Conservation (phyloP, 2,329 filamentous ascomycete species). For the Trematosphaeria pertusa region DNA sequence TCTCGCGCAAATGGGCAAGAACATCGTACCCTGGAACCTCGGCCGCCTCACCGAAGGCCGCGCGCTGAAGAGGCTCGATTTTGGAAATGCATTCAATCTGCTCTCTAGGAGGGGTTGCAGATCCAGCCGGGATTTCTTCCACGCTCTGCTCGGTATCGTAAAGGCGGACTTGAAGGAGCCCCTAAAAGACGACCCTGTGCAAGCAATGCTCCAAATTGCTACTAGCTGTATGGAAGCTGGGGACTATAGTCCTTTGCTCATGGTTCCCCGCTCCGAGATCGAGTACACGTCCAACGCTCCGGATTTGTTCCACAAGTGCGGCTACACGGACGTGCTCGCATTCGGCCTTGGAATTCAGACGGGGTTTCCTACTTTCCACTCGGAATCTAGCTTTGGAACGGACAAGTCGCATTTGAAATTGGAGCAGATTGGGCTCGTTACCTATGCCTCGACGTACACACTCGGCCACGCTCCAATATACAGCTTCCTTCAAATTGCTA, state of each 20-base stretch:
- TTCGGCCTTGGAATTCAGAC: neutral
- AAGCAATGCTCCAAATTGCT: conserved; percentile 15
- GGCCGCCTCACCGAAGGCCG: neutral
- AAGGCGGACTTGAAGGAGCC: neutral
- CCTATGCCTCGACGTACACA: too few species aligned
- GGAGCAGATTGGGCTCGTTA: too few species aligned
- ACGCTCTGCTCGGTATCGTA: conserved; percentile 5
- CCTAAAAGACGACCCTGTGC: conserved; percentile 6
- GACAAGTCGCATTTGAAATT: neutral
- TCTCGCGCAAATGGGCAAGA: conserved; percentile 1
- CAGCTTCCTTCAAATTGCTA: neutral
- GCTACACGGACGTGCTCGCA: conserved; percentile 1
- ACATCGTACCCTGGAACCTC: conserved; percentile 5
- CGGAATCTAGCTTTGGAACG: neutral
- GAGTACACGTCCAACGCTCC: neutral
- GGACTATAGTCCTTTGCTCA: conserved; percentile 23
- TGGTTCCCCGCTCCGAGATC: conserved; percentile 1
- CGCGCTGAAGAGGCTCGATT: neutral
- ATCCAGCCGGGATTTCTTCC: neutral
- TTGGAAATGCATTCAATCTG: conserved; percentile 1
- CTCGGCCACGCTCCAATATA: neutral
- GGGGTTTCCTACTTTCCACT: neutral
- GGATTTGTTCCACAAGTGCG: neutral
- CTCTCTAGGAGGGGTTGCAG: neutral
- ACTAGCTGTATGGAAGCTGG: conserved; percentile 9